Conservation (phyloP, 495 filamentous ascomycete genomes). For the Neurospora tetraspora region DNA sequence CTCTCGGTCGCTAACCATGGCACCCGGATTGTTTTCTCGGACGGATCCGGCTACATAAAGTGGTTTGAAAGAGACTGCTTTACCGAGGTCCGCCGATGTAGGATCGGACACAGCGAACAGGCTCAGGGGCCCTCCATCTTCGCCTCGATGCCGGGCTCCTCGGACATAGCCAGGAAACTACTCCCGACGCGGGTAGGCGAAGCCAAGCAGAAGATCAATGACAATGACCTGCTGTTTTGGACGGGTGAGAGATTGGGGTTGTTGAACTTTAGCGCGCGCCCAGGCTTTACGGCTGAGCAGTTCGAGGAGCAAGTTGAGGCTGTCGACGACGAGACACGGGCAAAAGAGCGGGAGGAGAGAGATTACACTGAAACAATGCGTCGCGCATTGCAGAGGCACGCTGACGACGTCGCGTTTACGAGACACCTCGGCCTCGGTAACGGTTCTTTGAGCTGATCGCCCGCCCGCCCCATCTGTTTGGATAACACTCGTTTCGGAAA, state of each 20-base stretch:
- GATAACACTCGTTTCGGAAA: neutral
- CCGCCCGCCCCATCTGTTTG: neutral
- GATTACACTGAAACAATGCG: constrained; percentile 63
- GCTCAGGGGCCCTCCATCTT: constrained; percentile 32
- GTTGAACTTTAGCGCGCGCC: constrained; percentile 47
- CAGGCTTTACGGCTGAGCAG: constrained; percentile 35
- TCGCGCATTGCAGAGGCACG: constrained; percentile 64
- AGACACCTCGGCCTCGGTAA: constrained; percentile 51
- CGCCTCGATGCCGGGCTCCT: constrained; percentile 38
- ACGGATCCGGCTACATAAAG: constrained; percentile 74
- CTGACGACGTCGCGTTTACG: constrained; percentile 73
- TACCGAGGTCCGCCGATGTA: constrained; percentile 67
- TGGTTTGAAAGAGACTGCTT: constrained; percentile 88
- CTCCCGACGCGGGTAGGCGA: constrained; percentile 46
- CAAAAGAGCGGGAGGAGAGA: constrained; percentile 32
- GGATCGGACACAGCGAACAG: constrained; percentile 47
- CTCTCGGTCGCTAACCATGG: constrained; percentile 81
- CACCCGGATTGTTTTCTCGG: constrained; percentile 72
- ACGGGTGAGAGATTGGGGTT: constrained; percentile 72
- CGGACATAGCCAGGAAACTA: constrained; percentile 63
- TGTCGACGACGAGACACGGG: constrained; percentile 36
- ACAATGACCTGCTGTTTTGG: constrained; percentile 67
- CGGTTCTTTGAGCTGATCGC: constrained; percentile 3
- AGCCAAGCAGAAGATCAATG: constrained; percentile 24
- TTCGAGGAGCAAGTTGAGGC: constrained; percentile 35